These are phyloP conservation scores for Hyparrhenia diplandra DNA, from an alignment of 176 grass and related monocot genomes.

Conservation along the genomic window DNA sequence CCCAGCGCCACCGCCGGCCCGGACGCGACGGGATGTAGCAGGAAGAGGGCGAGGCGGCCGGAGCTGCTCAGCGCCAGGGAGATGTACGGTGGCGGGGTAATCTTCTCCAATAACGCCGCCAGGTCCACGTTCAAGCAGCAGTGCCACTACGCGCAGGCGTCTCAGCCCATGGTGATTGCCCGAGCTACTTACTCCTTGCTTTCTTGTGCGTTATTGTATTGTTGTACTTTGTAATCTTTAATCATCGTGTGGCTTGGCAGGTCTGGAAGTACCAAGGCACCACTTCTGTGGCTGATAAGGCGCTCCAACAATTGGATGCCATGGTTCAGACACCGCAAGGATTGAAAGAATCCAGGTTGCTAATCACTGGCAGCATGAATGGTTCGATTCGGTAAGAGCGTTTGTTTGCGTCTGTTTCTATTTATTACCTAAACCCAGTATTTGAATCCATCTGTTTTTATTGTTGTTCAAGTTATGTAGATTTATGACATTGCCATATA, in stretches of 20 bases:
- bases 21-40: background rate
- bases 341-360: constrained; percentile 31
- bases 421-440: background rate
- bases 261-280: constrained; percentile 52
- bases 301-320: constrained; percentile 38
- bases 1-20: background rate
- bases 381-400: constrained; percentile 44
- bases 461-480: background rate
- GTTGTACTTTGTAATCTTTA: background rate
- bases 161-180: constrained; percentile 40
- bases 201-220: background rate
- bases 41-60: constrained; percentile 43
- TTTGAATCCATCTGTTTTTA: background rate
- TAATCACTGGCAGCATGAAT: constrained; percentile 43
- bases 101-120: constrained; percentile 33
- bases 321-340: constrained; percentile 49
- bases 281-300: constrained; percentile 31
- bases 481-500: background rate
- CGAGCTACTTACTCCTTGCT: background rate
- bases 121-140: constrained; percentile 50
- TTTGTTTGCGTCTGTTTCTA: background rate
- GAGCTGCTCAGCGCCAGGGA: constrained; percentile 60
- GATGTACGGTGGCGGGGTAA: constrained; percentile 49
- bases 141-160: constrained; percentile 58
- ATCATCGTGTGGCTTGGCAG: constrained; percentile 13